These are phyloP conservation scores for Suillus clintonianus DNA, from an alignment of 768 basidiomycete species.

Conservation along the genomic window DNA sequence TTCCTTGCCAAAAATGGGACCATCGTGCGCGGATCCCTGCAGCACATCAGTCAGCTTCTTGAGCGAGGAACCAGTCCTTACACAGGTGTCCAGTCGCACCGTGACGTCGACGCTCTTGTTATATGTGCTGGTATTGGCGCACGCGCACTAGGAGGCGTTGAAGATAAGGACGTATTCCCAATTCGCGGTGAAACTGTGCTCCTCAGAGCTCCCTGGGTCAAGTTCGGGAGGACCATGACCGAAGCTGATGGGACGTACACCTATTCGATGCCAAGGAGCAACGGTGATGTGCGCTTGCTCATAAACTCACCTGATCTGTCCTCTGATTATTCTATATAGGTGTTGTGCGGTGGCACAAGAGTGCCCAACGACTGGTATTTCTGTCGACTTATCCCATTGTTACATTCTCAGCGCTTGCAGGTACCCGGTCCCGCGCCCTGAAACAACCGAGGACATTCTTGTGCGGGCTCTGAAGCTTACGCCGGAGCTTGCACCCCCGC, in stretches of 20 bases:
- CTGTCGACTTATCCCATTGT: neutral
- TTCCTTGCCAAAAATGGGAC: conserved; percentile 63
- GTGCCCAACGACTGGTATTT: conserved; percentile 60
- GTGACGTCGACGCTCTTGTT: conserved; percentile 53
- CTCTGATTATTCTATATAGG: conserved; percentile 24
- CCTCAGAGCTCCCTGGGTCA: conserved; percentile 49
- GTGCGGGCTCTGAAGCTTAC: conserved; percentile 52
- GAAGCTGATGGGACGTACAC: conserved; percentile 28
- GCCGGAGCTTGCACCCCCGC: conserved; percentile 59
- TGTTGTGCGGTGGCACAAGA: conserved; percentile 63
- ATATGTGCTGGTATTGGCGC: conserved; percentile 72
- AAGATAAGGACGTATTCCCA: conserved; percentile 49
- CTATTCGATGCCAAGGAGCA: conserved; percentile 38
- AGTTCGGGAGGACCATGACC: conserved; percentile 34
- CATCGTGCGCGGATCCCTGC: conserved; percentile 57
- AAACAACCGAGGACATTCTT: conserved; percentile 63
- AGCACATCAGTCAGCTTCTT: conserved; percentile 65
- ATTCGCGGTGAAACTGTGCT: conserved; percentile 48
- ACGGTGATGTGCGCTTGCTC: conserved; percentile 40
- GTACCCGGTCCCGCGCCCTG: conserved; percentile 64
- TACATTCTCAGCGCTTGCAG: conserved; percentile 29
- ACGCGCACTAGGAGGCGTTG: conserved; percentile 51
- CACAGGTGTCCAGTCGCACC: conserved; percentile 2
- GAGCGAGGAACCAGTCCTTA: conserved; percentile 6
- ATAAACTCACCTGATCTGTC: neutral